Conservation (phyloP, 2,329 filamentous ascomycete genomes). For the Purpureocillium takamizusanense region DNA sequence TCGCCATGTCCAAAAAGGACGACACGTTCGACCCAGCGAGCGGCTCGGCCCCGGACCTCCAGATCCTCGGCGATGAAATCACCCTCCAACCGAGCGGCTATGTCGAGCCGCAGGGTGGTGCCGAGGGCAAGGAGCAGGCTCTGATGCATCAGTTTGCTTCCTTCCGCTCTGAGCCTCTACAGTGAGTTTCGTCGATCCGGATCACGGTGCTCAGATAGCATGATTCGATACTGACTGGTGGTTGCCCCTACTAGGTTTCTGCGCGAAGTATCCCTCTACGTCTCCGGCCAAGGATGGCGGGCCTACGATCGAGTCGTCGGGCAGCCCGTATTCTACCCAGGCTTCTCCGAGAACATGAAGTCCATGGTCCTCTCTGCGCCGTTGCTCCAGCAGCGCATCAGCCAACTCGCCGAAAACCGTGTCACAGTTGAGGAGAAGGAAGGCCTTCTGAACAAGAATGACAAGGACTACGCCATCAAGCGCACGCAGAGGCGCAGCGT, state of each 20-base stretch:
- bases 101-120: slow-evolving; percentile 38
- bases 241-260: slow-evolving; percentile 58
- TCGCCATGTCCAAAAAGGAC: slow-evolving; percentile 20
- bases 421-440: slow-evolving; percentile 69
- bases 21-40: slow-evolving; percentile 17
- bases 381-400: slow-evolving; percentile 65
- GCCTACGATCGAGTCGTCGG: slow-evolving; percentile 87
- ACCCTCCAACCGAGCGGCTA: slow-evolving; percentile 67
- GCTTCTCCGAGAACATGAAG: slow-evolving; percentile 89
- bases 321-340: slow-evolving; percentile 85
- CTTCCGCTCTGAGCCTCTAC: slow-evolving; percentile 63
- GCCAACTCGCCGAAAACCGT: slow-evolving; percentile 65
- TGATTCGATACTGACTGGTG: not conserved
- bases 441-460: slow-evolving; percentile 52
- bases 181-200: slow-evolving; percentile 28
- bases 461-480: slow-evolving; percentile 42
- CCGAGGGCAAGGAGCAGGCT: slow-evolving; percentile 53
- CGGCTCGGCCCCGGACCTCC: slow-evolving; percentile 60
- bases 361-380: slow-evolving; percentile 64
- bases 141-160: slow-evolving; percentile 78
- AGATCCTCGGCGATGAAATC: slow-evolving; percentile 66
- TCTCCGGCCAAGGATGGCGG: slow-evolving; percentile 90
- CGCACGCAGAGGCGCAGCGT: slow-evolving; percentile 47
- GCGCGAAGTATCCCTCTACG: slow-evolving; percentile 85
- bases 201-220: not conserved